phyloP scores from a whole-genome alignment of 108 stramenopile genomes.

The Nitzschia sp. region DNA sequence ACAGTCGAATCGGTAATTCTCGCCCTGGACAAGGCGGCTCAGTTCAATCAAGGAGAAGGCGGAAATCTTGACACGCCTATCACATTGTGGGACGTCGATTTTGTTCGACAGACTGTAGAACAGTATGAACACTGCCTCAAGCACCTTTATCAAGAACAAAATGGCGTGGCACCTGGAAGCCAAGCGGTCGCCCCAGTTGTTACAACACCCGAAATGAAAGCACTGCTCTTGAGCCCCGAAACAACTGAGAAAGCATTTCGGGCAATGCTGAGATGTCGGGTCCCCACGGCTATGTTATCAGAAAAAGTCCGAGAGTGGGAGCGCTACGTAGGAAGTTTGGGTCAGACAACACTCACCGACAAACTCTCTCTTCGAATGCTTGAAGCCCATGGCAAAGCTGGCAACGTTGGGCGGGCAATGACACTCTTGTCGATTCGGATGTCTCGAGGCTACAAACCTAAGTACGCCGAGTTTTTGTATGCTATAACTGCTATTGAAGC shows the following conservation, averaged over 20 bases:
- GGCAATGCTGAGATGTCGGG: slow-evolving; percentile 53
- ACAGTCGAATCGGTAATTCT: slow-evolving; percentile 20
- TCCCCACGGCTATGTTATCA: slow-evolving; percentile 55
- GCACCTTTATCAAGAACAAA: slow-evolving; percentile 18
- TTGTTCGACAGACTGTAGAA: slow-evolving; percentile 30
- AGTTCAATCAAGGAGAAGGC: slow-evolving; percentile 39
- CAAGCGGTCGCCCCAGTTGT: neutral
- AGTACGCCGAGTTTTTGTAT: slow-evolving; percentile 55
- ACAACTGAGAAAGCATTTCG: slow-evolving; percentile 54
- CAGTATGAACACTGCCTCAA: slow-evolving; percentile 34
- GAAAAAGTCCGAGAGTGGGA: slow-evolving; percentile 64
- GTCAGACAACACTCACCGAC: slow-evolving; percentile 64
- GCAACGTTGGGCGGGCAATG: slow-evolving; percentile 74
- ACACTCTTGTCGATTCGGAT: slow-evolving; percentile 61
- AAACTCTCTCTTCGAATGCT: slow-evolving; percentile 67
- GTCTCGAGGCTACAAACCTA: slow-evolving; percentile 51
- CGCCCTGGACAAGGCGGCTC: slow-evolving; percentile 22
- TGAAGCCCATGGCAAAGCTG: slow-evolving; percentile 85
- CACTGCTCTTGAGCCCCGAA: slow-evolving; percentile 50
- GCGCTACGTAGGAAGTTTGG: slow-evolving; percentile 60
- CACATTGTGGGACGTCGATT: slow-evolving; percentile 22
- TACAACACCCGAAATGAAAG: slow-evolving; percentile 10
- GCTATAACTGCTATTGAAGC: slow-evolving; percentile 66
- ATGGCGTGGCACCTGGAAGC: neutral
- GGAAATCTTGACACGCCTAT: slow-evolving; percentile 14